Conservation (phyloP, 2,329 filamentous ascomycete genomes). For the Aspergillus transmontanensis region DNA sequence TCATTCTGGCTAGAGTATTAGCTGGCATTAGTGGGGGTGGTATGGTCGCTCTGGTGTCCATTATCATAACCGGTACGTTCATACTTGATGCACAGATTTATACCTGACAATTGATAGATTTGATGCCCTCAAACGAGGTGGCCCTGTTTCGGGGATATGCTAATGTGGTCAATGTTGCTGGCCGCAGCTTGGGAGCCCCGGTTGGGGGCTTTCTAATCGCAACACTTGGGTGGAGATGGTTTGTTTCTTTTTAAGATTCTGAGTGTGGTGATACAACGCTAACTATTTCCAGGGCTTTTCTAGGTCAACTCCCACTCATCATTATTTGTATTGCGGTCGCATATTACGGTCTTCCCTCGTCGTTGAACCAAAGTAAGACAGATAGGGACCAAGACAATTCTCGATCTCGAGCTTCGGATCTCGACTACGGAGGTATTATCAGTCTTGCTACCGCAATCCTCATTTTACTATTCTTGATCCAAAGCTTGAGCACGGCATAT, state of each 20-base stretch:
- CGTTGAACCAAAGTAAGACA: background rate
- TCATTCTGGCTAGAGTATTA: constrained; percentile 40
- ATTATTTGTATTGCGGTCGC: background rate
- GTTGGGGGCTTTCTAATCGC: constrained; percentile 73
- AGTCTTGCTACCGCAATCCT: background rate
- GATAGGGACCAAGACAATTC: background rate
- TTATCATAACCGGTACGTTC: constrained; percentile 37
- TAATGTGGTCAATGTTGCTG: constrained; percentile 47
- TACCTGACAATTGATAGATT: constrained; percentile 28
- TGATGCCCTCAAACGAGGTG: constrained; percentile 47
- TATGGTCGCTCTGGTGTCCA: constrained; percentile 41
- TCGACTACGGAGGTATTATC: constrained; percentile 1
- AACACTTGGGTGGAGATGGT: constrained; percentile 70
- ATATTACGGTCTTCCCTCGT: constrained; percentile 1
- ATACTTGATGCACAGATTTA: background rate
- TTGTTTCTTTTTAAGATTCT: background rate
- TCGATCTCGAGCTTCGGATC: background rate
- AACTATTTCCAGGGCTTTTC: background rate
- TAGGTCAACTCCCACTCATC: constrained; percentile 5
- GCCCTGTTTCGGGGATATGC: constrained; percentile 49
- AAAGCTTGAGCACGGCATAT: background rate
- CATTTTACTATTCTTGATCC: background rate
- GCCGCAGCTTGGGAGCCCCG: constrained; percentile 61
- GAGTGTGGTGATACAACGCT: background rate
- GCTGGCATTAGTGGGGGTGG: constrained; percentile 42